Evolutionary conservation across 192 early-diverging fungal genomes (phyloP), one percentile per base, ranked within the genome.

Genomic region (Thamnidium elegans): DNA sequence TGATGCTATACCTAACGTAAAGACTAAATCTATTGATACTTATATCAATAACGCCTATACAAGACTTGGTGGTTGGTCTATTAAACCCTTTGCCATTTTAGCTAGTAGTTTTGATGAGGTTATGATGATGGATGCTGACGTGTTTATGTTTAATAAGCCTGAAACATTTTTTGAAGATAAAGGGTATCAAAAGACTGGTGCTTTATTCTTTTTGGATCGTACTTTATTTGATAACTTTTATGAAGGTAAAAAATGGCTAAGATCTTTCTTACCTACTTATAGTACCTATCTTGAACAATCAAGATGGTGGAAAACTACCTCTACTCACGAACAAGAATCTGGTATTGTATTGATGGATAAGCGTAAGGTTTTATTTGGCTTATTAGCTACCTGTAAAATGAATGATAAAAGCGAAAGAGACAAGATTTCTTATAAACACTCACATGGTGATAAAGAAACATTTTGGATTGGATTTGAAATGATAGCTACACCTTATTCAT

Each of bases 41-140:
- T 51, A 63, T 9, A 56, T 84, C 39, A 59, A 77, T 46, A 67
- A 85, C 43, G 65, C 67, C 2, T 69, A 51, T 32, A 75, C 80
- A 36, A 46, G 77, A 8, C 62, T 84, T 46, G 62, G 53, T 23
- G 86, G 86, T n/a, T 90, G 88, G 88, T 72, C 82, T 5, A 74
- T 88, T 51, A 91, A 91, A 62, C 84, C 89, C 0, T 89, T 79
- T 79, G 81, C 88, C 0, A 58, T 90, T 39, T 47, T 91, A 15
- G 84, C 85, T 0, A 79, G 81, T 3, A 74, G 61, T 21, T 91
- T 88, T 78, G 58, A 69, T 39, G 77, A 89, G 21, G 77, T 79
- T 11, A 85, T 91, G 50, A 69, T 91, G 58, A 74, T 90, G 54
- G 89, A 91, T 70, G 79, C 89, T 8, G 89, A 90, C 66, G 88